These are phyloP conservation scores for Debaryomyces singareniensis DNA, from an alignment of 1,139 yeast genomes.

Conservation along the genomic window DNA sequence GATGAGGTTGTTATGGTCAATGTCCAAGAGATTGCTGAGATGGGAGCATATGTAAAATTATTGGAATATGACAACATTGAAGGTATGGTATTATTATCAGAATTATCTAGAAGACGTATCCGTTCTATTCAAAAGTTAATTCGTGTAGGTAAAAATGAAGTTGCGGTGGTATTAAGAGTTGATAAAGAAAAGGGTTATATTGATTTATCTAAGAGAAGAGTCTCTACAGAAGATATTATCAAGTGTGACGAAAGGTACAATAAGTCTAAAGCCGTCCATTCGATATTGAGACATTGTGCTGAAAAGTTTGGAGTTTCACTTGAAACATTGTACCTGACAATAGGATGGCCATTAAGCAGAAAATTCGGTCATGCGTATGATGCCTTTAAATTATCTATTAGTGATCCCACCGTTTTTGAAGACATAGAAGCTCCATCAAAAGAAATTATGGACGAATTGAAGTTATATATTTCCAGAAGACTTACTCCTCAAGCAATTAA, in stretches of 20 bases:
- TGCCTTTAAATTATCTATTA: constrained; percentile 93
- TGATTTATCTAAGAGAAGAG: constrained; percentile 96
- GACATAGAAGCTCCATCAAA: constrained; percentile 66
- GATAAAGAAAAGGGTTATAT: constrained; percentile 98
- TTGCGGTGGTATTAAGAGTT: constrained; percentile 97
- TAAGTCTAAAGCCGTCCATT: constrained; percentile 95
- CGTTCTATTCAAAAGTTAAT: constrained; percentile 95
- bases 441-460: constrained; percentile 74
- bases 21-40: constrained; percentile 96
- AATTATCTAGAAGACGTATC: constrained; percentile 96
- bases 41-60: constrained; percentile 95
- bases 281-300: constrained; percentile 95
- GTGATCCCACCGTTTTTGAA: constrained; percentile 85
- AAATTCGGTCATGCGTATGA: constrained; percentile 97
- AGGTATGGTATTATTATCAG: constrained; percentile 96
- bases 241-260: constrained; percentile 98
- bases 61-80: constrained; percentile 96
- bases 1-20: constrained; percentile 99
- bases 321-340: constrained; percentile 76
- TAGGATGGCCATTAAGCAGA: constrained; percentile 97
- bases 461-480: constrained; percentile 82
- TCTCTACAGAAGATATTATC: constrained; percentile 93
- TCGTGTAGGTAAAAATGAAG: constrained; percentile 98
- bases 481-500: constrained; percentile 97
- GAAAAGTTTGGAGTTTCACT: constrained; percentile 88